Evolutionary conservation across 257 asterid genomes (phyloP).

Genomic region (Solanum dulcamara): DNA sequence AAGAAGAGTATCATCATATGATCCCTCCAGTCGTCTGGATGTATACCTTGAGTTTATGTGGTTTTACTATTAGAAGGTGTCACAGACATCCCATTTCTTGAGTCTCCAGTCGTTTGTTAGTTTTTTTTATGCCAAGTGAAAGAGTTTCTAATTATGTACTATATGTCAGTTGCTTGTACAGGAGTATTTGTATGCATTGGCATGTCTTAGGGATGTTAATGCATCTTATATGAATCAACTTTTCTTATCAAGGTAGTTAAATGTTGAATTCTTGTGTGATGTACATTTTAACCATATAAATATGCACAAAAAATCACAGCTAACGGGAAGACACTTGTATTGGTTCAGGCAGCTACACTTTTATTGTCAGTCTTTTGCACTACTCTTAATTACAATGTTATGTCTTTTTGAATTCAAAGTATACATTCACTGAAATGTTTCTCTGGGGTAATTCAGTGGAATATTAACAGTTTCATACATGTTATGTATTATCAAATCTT

Average conservation of each 20-base stretch:
- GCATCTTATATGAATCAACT: neutral
- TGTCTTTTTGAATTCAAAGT: too few relatives aligned
- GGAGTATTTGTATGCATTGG: neutral
- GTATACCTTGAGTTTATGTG: neutral
- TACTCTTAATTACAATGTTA: too few relatives aligned
- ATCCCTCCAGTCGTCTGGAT: neutral
- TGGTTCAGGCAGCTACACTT: too few relatives aligned
- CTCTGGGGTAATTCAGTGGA: too few relatives aligned
- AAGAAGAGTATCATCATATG: neutral
- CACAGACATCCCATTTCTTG: neutral
- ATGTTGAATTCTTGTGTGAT: neutral
- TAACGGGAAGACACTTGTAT: too few relatives aligned
- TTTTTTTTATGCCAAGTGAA: neutral
- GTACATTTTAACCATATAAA: too few relatives aligned
- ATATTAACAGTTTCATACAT: too few relatives aligned
- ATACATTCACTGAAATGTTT: too few relatives aligned
- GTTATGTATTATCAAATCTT: too few relatives aligned
- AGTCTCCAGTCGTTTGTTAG: neutral
- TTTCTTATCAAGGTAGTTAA: neutral
- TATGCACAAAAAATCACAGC: too few relatives aligned
- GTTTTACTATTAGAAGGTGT: neutral
- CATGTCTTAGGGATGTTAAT: neutral
- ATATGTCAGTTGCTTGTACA: neutral
- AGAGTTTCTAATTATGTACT: neutral
- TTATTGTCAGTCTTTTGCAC: too few relatives aligned